Conservation (phyloP, 2,329 filamentous ascomycete species). For the Cytospora leucostoma region DNA sequence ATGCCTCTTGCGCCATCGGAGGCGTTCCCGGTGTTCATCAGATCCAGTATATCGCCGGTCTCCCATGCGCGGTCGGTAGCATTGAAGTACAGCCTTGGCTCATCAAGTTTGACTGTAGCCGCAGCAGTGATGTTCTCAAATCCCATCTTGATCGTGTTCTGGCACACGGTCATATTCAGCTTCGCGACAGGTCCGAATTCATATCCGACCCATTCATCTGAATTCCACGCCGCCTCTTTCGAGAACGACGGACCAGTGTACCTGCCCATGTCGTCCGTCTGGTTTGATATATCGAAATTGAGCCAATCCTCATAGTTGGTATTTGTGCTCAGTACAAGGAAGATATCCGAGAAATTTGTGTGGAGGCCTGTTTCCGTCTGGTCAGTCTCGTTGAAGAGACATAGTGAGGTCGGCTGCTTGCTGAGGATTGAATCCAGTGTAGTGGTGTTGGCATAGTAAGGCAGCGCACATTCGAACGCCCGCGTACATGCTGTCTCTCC, state of each 20-base stretch:
- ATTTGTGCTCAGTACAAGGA: not conserved
- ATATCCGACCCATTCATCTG: not conserved
- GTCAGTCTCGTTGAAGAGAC: slow-evolving; percentile 3
- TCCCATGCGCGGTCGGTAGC: not conserved
- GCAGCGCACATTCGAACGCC: slow-evolving; percentile 5
- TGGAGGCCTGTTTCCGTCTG: not conserved
- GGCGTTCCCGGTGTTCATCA: not conserved
- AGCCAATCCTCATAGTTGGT: not conserved
- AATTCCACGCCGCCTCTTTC: not conserved
- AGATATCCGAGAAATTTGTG: not conserved
- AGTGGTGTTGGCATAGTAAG: not conserved
- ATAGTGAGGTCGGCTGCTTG: not conserved
- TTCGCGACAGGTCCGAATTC: not conserved
- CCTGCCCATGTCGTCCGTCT: not conserved
- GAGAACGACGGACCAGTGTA: not conserved
- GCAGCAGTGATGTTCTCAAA: not conserved
- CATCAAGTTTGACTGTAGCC: not conserved
- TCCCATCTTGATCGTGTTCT: not conserved
- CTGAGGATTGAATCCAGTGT: not conserved
- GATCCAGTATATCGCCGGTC: not conserved
- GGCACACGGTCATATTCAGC: not conserved
- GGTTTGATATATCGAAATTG: not conserved
- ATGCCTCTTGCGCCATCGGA: not conserved
- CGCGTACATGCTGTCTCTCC: not conserved
- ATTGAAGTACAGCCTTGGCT: slow-evolving; percentile 2